phyloP scores from a whole-genome alignment of 805 yeast species.

The Candida cerambycidarum region DNA sequence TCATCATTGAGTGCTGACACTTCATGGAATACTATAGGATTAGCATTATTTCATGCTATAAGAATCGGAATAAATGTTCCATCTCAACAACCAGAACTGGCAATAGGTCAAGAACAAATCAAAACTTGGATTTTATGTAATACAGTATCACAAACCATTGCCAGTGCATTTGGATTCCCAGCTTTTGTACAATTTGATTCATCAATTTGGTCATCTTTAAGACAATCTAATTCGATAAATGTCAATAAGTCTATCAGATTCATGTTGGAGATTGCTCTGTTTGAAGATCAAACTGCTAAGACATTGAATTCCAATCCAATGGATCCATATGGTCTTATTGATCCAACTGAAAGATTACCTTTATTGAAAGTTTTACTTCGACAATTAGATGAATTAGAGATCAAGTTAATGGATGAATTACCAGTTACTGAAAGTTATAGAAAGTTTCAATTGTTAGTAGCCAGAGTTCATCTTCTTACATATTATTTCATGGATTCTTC shows the following conservation, averaged over 20 bases:
- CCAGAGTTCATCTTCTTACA: conserved; percentile 79
- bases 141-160: conserved; percentile 83
- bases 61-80: conserved; percentile 86
- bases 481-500: conserved; percentile 75
- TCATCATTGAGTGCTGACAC: conserved; percentile 94
- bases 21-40: conserved; percentile 92
- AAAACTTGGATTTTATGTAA: conserved; percentile 95
- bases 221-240: conserved; percentile 38
- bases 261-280: conserved; percentile 79
- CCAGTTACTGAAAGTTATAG: conserved; percentile 58
- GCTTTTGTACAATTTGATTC: conserved; percentile 85
- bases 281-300: conserved; percentile 81
- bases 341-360: conserved; percentile 71
- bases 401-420: conserved; percentile 44
- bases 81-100: conserved; percentile 36
- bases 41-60: conserved; percentile 89
- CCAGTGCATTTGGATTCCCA: conserved; percentile 92
- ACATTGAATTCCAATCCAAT: conserved; percentile 70
- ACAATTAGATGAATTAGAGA: conserved; percentile 76
- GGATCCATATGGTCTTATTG: conserved; percentile 65
- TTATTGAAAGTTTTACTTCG: conserved; percentile 66
- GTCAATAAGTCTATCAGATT: conserved; percentile 64
- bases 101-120: conserved; percentile 68
- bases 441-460: conserved; percentile 63
- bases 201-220: conserved; percentile 55